A percentile compares a stretch with the other conserved stretches of the same genome.
Conservation (phyloP, 805 yeast genomes). For the Sungouiella thailandica region DNA sequence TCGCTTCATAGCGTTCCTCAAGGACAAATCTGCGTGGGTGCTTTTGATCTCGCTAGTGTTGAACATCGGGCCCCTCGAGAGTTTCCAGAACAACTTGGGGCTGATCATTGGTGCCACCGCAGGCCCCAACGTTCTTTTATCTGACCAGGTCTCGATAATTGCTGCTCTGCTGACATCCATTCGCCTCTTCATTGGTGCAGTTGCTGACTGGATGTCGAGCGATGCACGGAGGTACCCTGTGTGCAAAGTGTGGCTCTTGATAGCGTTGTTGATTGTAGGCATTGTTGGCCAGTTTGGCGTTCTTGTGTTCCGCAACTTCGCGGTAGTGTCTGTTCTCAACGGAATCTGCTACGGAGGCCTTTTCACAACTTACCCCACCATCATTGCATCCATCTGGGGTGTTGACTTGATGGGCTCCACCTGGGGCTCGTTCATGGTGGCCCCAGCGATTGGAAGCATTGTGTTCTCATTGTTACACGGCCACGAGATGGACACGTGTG, state of each 20-base stretch:
- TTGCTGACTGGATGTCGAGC: slow-evolving; percentile 56
- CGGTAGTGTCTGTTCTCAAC: slow-evolving; percentile 40
- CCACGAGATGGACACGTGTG: slow-evolving; percentile 47
- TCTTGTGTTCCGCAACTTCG: slow-evolving; percentile 10
- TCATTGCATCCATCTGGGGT: slow-evolving; percentile 84
- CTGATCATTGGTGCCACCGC: slow-evolving; percentile 50
- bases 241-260: slow-evolving; percentile 31
- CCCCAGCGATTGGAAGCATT: slow-evolving; percentile 81
- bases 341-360: slow-evolving; percentile 80
- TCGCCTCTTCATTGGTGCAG: slow-evolving; percentile 61
- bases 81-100: slow-evolving; percentile 79
- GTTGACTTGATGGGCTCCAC: slow-evolving; percentile 83
- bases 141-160: slow-evolving; percentile 53
- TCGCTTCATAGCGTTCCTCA: slow-evolving; percentile 34
- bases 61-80: slow-evolving; percentile 78
- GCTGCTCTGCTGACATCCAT: slow-evolving; percentile 67
- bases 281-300: slow-evolving; percentile 24
- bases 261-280: slow-evolving; percentile 24
- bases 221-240: slow-evolving; percentile 22
- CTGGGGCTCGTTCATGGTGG: slow-evolving; percentile 86
- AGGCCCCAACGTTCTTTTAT: slow-evolving; percentile 17
- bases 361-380: slow-evolving; percentile 82
- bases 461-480: slow-evolving; percentile 71
- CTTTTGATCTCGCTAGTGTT: slow-evolving; percentile 60
- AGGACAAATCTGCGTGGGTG: slow-evolving; percentile 58